Conservation (phyloP, 148 eudicot species). For the Spergularia bocconei region DNA sequence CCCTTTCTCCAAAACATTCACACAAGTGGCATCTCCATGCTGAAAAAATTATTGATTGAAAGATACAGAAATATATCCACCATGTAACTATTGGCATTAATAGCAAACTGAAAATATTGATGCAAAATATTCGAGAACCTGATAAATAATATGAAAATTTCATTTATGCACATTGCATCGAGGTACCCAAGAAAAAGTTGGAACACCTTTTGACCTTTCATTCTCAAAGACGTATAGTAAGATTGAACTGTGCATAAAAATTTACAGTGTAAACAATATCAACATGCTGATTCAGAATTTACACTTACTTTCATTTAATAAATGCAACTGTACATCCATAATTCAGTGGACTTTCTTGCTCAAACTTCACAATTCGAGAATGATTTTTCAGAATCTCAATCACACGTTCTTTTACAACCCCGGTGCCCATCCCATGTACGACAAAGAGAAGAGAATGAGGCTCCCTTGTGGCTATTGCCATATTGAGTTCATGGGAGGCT, state of each 20-base stretch:
- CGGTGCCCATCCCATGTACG: constrained; percentile 91
- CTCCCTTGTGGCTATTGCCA: constrained; percentile 62
- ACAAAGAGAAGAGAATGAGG: constrained; percentile 64
- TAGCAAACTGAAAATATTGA: constrained; percentile 2
- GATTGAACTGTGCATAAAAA: constrained; percentile 15
- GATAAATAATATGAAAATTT: background rate
- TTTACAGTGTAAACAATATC: background rate
- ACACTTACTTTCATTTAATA: constrained; percentile 47
- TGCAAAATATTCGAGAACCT: background rate
- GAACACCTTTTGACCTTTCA: background rate
- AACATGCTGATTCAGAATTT: background rate
- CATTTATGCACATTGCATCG: background rate
- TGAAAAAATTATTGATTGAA: background rate
- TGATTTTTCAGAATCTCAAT: constrained; percentile 61
- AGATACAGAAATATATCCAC: background rate
- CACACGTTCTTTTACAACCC: constrained; percentile 62
- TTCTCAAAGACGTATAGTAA: constrained; percentile 1
- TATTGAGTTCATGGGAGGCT: constrained; percentile 61
- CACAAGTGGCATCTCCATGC: background rate
- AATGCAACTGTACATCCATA: constrained; percentile 96
- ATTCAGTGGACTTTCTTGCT: constrained; percentile 82
- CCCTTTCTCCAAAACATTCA: background rate
- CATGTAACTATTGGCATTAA: background rate
- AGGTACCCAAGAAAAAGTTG: background rate
- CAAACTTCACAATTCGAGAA: constrained; percentile 73